Evolutionary conservation across 257 asterid species (phyloP), one percentile per base, ranked within the genome.

Genomic region (Solanum appendiculatum): DNA sequence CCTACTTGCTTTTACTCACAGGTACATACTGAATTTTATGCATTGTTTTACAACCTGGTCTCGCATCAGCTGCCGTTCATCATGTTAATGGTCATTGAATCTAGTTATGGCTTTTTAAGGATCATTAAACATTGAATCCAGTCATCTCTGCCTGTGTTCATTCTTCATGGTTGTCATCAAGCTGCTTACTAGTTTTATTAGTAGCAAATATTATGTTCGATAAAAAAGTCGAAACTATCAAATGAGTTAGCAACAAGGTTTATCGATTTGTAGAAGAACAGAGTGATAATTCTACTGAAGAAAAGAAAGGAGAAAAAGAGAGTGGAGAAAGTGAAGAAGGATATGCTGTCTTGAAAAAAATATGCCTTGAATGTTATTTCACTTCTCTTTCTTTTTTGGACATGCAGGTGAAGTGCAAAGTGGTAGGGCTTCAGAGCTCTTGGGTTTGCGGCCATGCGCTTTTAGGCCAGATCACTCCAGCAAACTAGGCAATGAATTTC

Each of bases 401-500:
- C 83, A 34, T 34, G 88, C 87, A 96, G 99, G 99, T 64, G 94
- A 89, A 88, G 99, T 96, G 89, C 99, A 97, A 87, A 93, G 74
- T 87, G 93, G 91, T 64, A 92, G 91, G 68, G 98, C 98, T 86
- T 96, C 91, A 14, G 93, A 94, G 91, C 94, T 97, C 85, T 88
- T 97, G 88, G 95, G 94, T 77, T 87, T 97, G 88, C 95, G 85
- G 6, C 94, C 99, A 27, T 97, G 99, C 87, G 91, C 93, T 80
- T 97, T 97, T 91, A 93, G 92, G 78, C 99, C 99, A 40, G 95
- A 91, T 85, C 99, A 97, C 91, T 89, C 95, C 7, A 96, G 97
- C 97, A 97, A 97, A 93, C 99, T 97, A 86, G 99, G 99, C 85
- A 95, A 95, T 75, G 99, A 94, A 91, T 97, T 97, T 91, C 94